Evolutionary conservation across 1,284 basidiomycete species (phyloP), one percentile per base, ranked within the genome.

Genomic region (Sphaerobolus stellatus): DNA sequence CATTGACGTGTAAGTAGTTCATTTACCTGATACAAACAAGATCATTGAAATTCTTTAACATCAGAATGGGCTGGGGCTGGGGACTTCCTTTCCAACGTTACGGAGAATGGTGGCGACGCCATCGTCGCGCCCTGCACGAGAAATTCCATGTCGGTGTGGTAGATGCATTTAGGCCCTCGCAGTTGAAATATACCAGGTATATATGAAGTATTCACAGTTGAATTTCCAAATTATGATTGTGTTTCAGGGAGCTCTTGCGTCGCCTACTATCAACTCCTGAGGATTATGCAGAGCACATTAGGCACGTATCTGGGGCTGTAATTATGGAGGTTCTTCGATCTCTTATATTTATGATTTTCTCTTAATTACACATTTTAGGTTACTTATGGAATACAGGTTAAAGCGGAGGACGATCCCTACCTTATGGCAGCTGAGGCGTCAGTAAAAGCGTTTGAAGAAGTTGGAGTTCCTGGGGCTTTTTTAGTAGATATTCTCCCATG

Each of bases 321-420:
- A 57, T 57, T 22, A 29, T 59, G 22, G 46, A 30, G 36, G 36
- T 38, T n/a, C 22, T 16, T 36, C 11, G 13, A 22, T 22, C n/a
- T n/a, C 22, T 38, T 7, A 38, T 38, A 16, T 38, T 38, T 38
- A n/a, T 7, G 36, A 4, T 38, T n/a, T 38, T 38, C 7, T 38
- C 11, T 36, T 36, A 5, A n/a, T 38, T 38, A 16, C 22, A n/a
- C 4, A 7, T 38, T 16, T 38, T n/a, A 38, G 5, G 38, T 59
- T 41, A 50, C 54, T 2, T 61, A 59, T 36, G 58, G 58, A 5
- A 54, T 59, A 46, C 61, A 67, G 18, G 62, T 67, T 24, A 44
- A 64, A 50, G 33, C 59, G 6, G 61, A 64, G n/a, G 62, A 68
- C 9, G 71, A 74, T 56, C 62, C 58, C 27, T 73, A 71, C 52